These are phyloP conservation scores for Stylosanthes scabra DNA, from an alignment of 331 rosid species.

Conservation along the genomic window DNA sequence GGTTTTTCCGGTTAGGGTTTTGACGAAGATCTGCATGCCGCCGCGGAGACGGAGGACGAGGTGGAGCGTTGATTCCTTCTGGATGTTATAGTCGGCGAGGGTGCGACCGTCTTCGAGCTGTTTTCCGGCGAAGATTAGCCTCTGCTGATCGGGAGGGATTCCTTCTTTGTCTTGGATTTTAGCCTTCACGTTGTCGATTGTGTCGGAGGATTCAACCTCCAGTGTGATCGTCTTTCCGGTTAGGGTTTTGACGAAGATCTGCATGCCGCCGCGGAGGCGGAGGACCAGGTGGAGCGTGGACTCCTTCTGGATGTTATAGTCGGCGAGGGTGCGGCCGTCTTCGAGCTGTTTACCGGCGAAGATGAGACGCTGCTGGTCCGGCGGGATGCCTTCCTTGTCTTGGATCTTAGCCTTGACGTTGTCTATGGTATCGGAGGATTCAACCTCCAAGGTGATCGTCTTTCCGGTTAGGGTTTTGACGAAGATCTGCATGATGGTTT, in stretches of 20 bases:
- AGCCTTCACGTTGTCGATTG: background rate
- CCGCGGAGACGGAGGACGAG: background rate
- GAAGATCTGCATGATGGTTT: slow-evolving; percentile 25
- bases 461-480: slow-evolving; percentile 28
- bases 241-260: background rate
- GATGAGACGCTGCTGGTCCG: slow-evolving; percentile 53
- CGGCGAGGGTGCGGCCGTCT: slow-evolving; percentile 48
- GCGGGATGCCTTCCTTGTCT: slow-evolving; percentile 56
- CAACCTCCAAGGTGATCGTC: slow-evolving; percentile 32
- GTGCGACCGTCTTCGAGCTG: background rate
- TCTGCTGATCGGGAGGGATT: background rate
- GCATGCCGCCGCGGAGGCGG: slow-evolving; percentile 38
- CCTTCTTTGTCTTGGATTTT: background rate
- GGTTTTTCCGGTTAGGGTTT: slow-evolving; percentile 51
- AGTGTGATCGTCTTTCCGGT: background rate
- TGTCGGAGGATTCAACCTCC: slow-evolving; percentile 3
- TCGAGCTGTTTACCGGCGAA: slow-evolving; percentile 52
- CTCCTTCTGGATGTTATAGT: slow-evolving; percentile 55
- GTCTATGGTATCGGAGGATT: slow-evolving; percentile 50
- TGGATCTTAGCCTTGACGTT: slow-evolving; percentile 55
- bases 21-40: slow-evolving; percentile 32
- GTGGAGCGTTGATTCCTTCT: background rate
- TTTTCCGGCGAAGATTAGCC: background rate
- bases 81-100: background rate
- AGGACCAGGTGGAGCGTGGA: slow-evolving; percentile 48